Evolutionary conservation across 2,329 filamentous ascomycete species (phyloP).

Genomic region (Trichoderma sp.): DNA sequence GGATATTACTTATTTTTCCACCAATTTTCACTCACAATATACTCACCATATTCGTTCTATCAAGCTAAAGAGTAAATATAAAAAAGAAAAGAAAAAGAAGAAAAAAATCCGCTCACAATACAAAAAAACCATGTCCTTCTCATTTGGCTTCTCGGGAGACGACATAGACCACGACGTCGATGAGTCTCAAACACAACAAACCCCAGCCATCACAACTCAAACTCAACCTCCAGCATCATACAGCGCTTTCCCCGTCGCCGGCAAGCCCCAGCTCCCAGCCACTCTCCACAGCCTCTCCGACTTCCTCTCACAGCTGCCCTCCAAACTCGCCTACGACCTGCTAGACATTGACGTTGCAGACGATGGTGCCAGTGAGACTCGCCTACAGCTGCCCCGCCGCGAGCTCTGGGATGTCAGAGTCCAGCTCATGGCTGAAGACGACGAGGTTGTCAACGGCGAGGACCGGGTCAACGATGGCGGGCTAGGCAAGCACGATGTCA

Average conservation of each 20-base stretch:
- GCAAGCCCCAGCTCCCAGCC: slow-evolving; percentile 57
- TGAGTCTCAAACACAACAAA: slow-evolving; percentile 31
- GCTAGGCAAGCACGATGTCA: slow-evolving; percentile 69
- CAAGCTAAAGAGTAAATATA: not conserved
- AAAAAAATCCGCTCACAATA: not conserved
- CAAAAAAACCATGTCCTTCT: slow-evolving; percentile 45
- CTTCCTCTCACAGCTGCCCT: slow-evolving; percentile 62
- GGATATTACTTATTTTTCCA: not conserved
- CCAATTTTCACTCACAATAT: not conserved
- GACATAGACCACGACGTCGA: slow-evolving; percentile 53
- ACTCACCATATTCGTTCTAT: too few species aligned
- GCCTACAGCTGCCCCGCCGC: slow-evolving; percentile 62
- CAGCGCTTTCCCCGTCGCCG: slow-evolving; percentile 59
- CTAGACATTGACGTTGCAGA: slow-evolving; percentile 58
- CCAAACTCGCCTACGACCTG: slow-evolving; percentile 67
- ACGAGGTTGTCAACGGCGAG: slow-evolving; percentile 36
- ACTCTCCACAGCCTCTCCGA: slow-evolving; percentile 48
- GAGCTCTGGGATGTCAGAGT: slow-evolving; percentile 80
- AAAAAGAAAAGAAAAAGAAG: not conserved
- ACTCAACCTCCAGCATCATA: slow-evolving; percentile 24
- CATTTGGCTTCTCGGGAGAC: slow-evolving; percentile 61
- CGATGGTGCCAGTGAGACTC: slow-evolving; percentile 34
- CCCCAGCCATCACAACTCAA: slow-evolving; percentile 22
- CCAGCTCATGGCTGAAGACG: slow-evolving; percentile 74
- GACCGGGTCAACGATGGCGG: slow-evolving; percentile 39